Evolutionary conservation across 495 filamentous ascomycete genomes (phyloP).

Genomic region (Aspergillus homomorphus): DNA sequence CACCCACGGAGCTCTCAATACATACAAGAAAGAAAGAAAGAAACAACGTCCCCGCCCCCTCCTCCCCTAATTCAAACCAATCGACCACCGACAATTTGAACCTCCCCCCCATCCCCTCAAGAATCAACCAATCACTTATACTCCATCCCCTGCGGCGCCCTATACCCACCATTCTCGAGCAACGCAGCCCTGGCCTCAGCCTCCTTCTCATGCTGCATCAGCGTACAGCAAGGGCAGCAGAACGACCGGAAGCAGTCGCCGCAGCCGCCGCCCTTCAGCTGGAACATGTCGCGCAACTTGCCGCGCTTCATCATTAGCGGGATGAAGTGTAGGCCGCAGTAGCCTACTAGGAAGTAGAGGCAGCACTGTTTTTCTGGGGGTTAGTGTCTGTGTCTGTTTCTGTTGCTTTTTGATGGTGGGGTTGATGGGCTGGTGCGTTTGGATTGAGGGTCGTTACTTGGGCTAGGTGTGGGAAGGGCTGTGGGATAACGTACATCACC

Average conservation of each 20-base stretch:
- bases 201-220: constrained; percentile 57
- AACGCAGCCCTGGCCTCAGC: constrained; percentile 21
- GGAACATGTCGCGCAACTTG: constrained; percentile 50
- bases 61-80: not conserved
- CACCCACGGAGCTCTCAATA: not conserved
- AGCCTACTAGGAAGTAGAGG: constrained; percentile 27
- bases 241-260: constrained; percentile 48
- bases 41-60: not conserved
- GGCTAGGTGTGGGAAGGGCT: not conserved
- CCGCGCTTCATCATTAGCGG: constrained; percentile 51
- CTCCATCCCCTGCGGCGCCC: constrained; percentile 19
- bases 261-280: constrained; percentile 51
- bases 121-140: no score
- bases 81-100: no score
- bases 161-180: constrained; percentile 16
- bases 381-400: no score
- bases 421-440: not conserved
- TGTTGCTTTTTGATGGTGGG: no score
- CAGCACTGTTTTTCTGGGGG: constrained; percentile 16
- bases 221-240: constrained; percentile 52
- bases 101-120: no score
- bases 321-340: constrained; percentile 37
- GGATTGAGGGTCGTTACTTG: not conserved
- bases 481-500: constrained; percentile 37
- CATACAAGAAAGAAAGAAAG: not conserved